Evolutionary conservation across 1,284 basidiomycete species (phyloP).

Genomic region (Austroboletus rostrupii): DNA sequence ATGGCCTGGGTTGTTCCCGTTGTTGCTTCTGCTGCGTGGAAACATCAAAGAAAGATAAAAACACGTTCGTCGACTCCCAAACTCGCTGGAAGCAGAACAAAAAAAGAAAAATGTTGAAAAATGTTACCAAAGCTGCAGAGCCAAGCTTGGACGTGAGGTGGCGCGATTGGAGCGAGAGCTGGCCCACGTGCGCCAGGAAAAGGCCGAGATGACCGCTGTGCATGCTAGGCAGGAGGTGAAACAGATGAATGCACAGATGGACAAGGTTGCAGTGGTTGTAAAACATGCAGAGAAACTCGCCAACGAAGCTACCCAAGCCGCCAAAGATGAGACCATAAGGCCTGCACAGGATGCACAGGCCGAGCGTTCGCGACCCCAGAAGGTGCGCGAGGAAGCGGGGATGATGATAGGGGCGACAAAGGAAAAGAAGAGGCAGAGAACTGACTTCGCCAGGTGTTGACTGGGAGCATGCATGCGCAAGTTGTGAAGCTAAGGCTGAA

Average conservation of each 20-base stretch:
- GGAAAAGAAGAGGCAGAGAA: conserved; percentile 17
- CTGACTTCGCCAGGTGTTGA: conserved; percentile 20
- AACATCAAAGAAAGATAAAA: background rate
- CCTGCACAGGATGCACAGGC: conserved; percentile 2
- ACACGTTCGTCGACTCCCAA: background rate
- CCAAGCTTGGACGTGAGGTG: too few relatives aligned
- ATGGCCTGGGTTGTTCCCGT: too few relatives aligned
- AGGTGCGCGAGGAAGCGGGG: too few relatives aligned
- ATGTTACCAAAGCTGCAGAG: background rate
- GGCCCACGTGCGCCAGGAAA: conserved; percentile 20
- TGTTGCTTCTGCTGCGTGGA: too few relatives aligned
- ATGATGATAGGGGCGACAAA: too few relatives aligned
- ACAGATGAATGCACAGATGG: background rate
- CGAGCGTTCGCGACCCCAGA: background rate
- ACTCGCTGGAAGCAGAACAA: background rate
- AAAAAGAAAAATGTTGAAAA: background rate
- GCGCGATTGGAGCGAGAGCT: conserved; percentile 17
- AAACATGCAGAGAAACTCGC: conserved; percentile 1
- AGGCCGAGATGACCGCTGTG: conserved; percentile 19
- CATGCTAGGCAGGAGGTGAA: background rate
- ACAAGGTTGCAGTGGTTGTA: background rate
- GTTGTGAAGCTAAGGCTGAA: conserved; percentile 17
- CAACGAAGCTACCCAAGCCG: conserved; percentile 21
- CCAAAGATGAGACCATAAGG: conserved; percentile 21
- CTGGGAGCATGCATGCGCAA: conserved; percentile 17